phyloP scores from a whole-genome alignment of 305 asterid genomes.

The Solanum hybrid region DNA sequence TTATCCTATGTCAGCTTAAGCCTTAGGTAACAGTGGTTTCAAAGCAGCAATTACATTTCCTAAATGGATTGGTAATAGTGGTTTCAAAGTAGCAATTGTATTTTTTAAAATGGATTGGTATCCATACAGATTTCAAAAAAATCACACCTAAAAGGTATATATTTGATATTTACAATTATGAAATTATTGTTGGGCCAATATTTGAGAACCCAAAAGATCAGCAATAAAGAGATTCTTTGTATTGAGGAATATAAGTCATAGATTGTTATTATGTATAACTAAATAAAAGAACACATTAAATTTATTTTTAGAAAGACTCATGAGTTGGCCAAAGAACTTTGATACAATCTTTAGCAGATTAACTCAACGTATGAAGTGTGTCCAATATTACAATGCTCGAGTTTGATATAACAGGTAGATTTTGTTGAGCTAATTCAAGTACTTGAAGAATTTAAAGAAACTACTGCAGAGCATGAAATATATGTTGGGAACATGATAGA shows the following conservation, averaged over 20 bases:
- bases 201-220: background rate
- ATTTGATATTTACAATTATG: conserved; percentile 17
- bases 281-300: background rate
- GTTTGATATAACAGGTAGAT: background rate
- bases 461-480: background rate
- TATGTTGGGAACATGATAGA: background rate
- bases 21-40: no score
- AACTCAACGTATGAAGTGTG: background rate
- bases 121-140: no score
- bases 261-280: background rate
- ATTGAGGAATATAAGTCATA: background rate
- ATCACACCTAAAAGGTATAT: conserved; percentile 25
- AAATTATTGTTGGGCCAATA: background rate
- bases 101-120: conserved; percentile 68
- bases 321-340: background rate
- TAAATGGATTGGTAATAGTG: conserved; percentile 17
- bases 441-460: background rate
- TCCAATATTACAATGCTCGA: background rate
- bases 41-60: no score
- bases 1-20: no score
- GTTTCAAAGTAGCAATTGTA: conserved; percentile 71
- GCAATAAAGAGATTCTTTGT: background rate
- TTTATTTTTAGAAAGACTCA: background rate
- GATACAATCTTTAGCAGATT: background rate
- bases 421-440: background rate